Conservation (phyloP, 2,329 filamentous ascomycete genomes). For the Fusarium sp. region DNA sequence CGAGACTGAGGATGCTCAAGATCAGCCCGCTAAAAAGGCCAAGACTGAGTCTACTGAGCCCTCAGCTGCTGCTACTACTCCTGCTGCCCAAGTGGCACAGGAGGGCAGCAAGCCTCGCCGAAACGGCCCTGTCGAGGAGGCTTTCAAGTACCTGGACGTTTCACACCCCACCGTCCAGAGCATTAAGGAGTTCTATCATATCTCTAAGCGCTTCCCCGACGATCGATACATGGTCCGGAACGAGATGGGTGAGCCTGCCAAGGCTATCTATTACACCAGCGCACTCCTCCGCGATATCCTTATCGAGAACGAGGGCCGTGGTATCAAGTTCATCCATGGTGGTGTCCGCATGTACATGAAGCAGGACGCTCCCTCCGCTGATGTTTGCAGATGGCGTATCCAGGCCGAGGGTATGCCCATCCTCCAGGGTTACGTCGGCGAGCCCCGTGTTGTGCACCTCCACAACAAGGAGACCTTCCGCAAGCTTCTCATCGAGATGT, state of each 20-base stretch:
- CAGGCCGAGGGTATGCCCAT: slow-evolving; percentile 94
- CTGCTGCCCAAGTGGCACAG: slow-evolving; percentile 40
- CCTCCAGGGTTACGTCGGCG: slow-evolving; percentile 87
- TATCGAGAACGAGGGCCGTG: slow-evolving; percentile 84
- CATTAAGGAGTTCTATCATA: slow-evolving; percentile 85
- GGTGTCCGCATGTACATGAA: slow-evolving; percentile 99
- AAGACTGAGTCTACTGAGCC: slow-evolving; percentile 51
- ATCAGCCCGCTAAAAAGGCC: slow-evolving; percentile 58
- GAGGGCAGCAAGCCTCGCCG: slow-evolving; percentile 49
- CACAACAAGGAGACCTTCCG: slow-evolving; percentile 81
- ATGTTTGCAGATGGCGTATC: slow-evolving; percentile 93
- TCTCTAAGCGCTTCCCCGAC: slow-evolving; percentile 84
- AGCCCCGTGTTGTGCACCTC: slow-evolving; percentile 77
- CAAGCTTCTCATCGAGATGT: slow-evolving; percentile 92
- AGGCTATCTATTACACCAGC: slow-evolving; percentile 97
- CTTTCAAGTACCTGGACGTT: slow-evolving; percentile 87
- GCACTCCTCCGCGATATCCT: slow-evolving; percentile 86
- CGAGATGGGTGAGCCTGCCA: slow-evolving; percentile 83
- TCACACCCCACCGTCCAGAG: slow-evolving; percentile 79
- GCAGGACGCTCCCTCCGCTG: slow-evolving; percentile 87
- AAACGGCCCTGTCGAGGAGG: slow-evolving; percentile 78
- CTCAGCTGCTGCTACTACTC: slow-evolving; percentile 34
- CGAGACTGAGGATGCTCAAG: slow-evolving; percentile 48
- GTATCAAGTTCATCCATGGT: slow-evolving; percentile 94
- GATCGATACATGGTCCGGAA: slow-evolving; percentile 98